Conservation (phyloP, 495 filamentous ascomycete species). For the Trichocladium uniseriatum region DNA sequence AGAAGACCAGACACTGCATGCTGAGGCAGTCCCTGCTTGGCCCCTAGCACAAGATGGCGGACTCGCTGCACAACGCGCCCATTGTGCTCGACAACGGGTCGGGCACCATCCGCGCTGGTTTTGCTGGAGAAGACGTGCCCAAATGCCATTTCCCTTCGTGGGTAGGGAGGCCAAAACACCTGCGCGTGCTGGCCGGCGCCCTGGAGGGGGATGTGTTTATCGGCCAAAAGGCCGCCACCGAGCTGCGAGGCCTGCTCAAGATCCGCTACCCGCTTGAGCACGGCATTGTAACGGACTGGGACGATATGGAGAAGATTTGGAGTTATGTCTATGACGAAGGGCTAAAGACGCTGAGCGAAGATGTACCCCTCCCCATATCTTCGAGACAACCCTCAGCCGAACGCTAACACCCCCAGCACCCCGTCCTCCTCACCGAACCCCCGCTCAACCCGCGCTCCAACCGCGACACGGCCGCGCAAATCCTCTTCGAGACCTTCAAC, state of each 20-base stretch:
- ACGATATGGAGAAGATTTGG: constrained; percentile 99
- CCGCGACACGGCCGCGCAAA: constrained; percentile 92
- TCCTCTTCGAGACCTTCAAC: constrained; percentile 98
- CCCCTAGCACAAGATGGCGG: constrained; percentile 46
- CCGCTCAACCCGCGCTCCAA: constrained; percentile 94
- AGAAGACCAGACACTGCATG: not conserved
- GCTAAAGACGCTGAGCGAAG: constrained; percentile 91
- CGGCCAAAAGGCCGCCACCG: constrained; percentile 78
- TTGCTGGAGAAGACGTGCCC: constrained; percentile 89
- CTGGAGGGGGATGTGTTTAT: constrained; percentile 97
- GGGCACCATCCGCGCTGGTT: constrained; percentile 93
- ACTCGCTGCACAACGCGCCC: constrained; percentile 89
- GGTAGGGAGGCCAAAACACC: constrained; percentile 92
- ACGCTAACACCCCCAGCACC: constrained; percentile 50
- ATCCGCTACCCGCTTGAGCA: constrained; percentile 94
- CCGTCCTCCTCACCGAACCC: constrained; percentile 91
- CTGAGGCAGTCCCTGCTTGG: not conserved
- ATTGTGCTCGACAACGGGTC: constrained; percentile 99
- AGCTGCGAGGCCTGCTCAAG: constrained; percentile 87
- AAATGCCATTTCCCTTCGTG: constrained; percentile 98
- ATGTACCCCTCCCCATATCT: constrained; percentile 44
- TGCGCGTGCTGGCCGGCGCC: constrained; percentile 89
- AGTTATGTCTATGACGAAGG: constrained; percentile 56
- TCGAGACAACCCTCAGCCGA: not conserved
- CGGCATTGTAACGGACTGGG: constrained; percentile 98